Percentiles rank a stretch among this genome's conserved stretches.
Conservation (phyloP, 1,139 yeast species). For the Blastobotrys buckinghamii region DNA sequence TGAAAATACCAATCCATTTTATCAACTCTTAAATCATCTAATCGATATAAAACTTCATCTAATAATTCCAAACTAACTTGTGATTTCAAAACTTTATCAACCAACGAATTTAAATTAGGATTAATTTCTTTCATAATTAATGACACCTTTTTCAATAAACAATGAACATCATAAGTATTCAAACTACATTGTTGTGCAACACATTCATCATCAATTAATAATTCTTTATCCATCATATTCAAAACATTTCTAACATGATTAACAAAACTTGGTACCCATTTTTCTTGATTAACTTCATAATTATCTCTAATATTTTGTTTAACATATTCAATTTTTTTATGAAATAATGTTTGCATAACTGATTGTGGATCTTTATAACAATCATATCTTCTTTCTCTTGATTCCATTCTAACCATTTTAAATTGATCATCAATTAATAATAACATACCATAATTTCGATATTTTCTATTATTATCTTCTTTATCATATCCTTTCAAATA, state of each 20-base stretch:
- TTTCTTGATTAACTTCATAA: conserved; percentile 17
- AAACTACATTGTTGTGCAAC: conserved; percentile 23
- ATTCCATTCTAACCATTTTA: conserved; percentile 13
- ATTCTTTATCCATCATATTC: conserved; percentile 13
- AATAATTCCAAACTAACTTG: neutral
- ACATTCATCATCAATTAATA: conserved; percentile 22
- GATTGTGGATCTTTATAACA: conserved; percentile 8
- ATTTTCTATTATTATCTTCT: neutral
- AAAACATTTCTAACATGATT: conserved; percentile 16
- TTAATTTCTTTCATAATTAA: neutral
- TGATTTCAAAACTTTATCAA: neutral
- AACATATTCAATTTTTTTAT: conserved; percentile 11
- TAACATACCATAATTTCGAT: conserved; percentile 11
- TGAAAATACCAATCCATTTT: conserved; percentile 12
- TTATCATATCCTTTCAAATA: neutral
- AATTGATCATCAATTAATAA: conserved; percentile 9
- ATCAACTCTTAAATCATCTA: conserved; percentile 20
- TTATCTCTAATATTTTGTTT: conserved; percentile 13
- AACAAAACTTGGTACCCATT: conserved; percentile 24
- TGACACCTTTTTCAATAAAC: conserved; percentile 1
- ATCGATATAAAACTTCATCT: conserved; percentile 3
- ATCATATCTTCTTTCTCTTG: conserved; percentile 17
- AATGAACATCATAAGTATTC: conserved; percentile 17
- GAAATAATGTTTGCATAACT: conserved; percentile 12
- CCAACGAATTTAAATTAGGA: neutral